Percentiles rank a stretch among this genome's conserved stretches.
phyloP scores from a whole-genome alignment of 306 rosid genomes.

The Vigna nakashimae region DNA sequence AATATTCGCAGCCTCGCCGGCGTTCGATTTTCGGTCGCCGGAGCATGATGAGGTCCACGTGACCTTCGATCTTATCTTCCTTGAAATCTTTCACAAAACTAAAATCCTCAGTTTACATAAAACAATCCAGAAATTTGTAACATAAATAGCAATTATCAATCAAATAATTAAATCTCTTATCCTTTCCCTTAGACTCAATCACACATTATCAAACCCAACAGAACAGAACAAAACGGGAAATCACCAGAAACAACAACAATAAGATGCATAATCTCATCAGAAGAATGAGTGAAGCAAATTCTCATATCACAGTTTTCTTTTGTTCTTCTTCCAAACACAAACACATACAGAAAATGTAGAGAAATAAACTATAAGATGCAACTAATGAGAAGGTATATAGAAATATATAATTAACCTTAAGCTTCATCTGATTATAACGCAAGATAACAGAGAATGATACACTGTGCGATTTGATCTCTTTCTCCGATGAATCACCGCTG shows the following conservation, averaged over 20 bases:
- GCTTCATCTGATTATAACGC: constrained; percentile 57
- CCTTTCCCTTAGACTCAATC: neutral
- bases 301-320: neutral
- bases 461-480: constrained; percentile 47
- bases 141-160: neutral
- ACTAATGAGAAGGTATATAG: neutral
- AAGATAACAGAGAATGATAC: constrained; percentile 48
- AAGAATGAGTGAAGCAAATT: neutral
- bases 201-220: neutral
- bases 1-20: constrained; percentile 32
- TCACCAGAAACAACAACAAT: neutral
- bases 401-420: constrained; percentile 51
- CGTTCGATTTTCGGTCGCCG: constrained; percentile 34
- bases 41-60: constrained; percentile 50
- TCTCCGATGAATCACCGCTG: constrained; percentile 48
- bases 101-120: constrained; percentile 20
- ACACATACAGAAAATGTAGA: neutral
- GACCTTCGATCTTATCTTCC: constrained; percentile 76
- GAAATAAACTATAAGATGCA: constrained; percentile 1
- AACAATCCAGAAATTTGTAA: neutral
- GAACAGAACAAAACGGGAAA: neutral
- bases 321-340: constrained; percentile 3
- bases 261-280: neutral
- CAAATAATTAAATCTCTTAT: neutral
- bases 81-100: constrained; percentile 57